phyloP scores from a whole-genome alignment of 495 filamentous ascomycete species.

The Trichoderma asperelloides region DNA sequence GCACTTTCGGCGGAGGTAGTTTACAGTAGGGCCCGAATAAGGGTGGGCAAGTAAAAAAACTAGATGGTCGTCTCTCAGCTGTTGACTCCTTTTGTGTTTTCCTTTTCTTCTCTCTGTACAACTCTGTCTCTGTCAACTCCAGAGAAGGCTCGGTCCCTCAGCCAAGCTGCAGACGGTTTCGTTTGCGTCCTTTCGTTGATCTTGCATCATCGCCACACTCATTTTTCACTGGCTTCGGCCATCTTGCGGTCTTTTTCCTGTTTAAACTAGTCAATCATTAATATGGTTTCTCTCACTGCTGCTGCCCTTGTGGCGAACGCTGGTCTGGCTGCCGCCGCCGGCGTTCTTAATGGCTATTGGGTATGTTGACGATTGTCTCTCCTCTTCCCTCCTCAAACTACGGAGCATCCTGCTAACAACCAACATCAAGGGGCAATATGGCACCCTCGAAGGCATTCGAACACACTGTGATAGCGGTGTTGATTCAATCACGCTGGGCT shows the following conservation, averaged over 20 bases:
- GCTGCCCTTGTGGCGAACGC: no score
- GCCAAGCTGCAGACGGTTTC: slow-evolving; percentile 25
- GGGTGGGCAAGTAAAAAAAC: background rate
- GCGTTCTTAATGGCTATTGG: slow-evolving; percentile 28
- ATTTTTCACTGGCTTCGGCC: slow-evolving; percentile 27
- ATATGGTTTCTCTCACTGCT: slow-evolving; percentile 10
- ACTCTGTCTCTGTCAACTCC: background rate
- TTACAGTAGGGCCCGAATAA: background rate
- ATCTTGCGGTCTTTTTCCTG: slow-evolving; percentile 19
- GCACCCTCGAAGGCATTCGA: slow-evolving; percentile 18
- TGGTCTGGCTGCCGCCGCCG: slow-evolving; percentile 21
- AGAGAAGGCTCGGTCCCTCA: slow-evolving; percentile 8
- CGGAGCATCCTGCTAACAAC: background rate
- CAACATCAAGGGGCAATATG: slow-evolving; percentile 23
- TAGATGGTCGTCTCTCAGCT: background rate
- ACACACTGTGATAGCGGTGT: slow-evolving; percentile 27
- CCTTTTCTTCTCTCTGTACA: background rate
- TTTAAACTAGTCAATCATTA: slow-evolving; percentile 12
- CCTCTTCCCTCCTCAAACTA: background rate
- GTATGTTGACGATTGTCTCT: background rate
- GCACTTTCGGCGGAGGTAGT: background rate
- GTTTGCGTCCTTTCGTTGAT: slow-evolving; percentile 42
- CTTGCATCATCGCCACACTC: slow-evolving; percentile 19
- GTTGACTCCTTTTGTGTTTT: background rate
- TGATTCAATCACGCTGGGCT: slow-evolving; percentile 33